These are phyloP conservation scores for Metarhizium rileyi DNA, from an alignment of 2,329 filamentous ascomycete species.

Conservation along the genomic window DNA sequence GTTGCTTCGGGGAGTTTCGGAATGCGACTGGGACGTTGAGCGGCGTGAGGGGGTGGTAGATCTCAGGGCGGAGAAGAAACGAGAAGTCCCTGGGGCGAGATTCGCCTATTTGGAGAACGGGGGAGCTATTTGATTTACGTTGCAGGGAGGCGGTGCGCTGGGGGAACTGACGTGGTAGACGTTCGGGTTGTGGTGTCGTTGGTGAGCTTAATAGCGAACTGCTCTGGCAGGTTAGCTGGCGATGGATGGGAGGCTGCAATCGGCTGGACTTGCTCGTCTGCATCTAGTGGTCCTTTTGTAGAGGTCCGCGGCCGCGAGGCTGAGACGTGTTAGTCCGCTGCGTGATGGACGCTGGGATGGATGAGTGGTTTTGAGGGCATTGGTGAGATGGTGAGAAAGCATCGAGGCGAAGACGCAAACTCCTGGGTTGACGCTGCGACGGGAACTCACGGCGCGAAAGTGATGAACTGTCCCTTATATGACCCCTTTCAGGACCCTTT, in stretches of 20 bases:
- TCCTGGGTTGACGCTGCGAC: not conserved
- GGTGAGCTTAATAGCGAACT: slow-evolving; percentile 6
- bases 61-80: slow-evolving; percentile 67
- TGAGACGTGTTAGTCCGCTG: not conserved
- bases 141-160: slow-evolving; percentile 10
- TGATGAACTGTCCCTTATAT: slow-evolving; percentile 7
- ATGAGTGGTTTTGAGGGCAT: not conserved
- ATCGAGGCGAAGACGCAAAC: not conserved
- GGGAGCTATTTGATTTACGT: slow-evolving; percentile 14
- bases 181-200: slow-evolving; percentile 6
- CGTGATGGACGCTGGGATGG: not conserved
- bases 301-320: slow-evolving; percentile 10
- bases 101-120: slow-evolving; percentile 21
- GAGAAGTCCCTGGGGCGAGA: slow-evolving; percentile 56
- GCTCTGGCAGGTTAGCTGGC: not conserved
- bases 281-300: slow-evolving; percentile 8
- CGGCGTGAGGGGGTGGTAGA: slow-evolving; percentile 71
- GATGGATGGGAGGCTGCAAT: too few species aligned
- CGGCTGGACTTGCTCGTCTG: slow-evolving; percentile 7
- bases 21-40: slow-evolving; percentile 55
- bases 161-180: slow-evolving; percentile 10
- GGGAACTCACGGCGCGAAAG: slow-evolving; percentile 7
- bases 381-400: not conserved
- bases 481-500: slow-evolving; percentile 1
- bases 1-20: slow-evolving; percentile 55